Conservation (phyloP, 1,284 basidiomycete genomes). For the Pseudomicrostroma phylloplanum region DNA sequence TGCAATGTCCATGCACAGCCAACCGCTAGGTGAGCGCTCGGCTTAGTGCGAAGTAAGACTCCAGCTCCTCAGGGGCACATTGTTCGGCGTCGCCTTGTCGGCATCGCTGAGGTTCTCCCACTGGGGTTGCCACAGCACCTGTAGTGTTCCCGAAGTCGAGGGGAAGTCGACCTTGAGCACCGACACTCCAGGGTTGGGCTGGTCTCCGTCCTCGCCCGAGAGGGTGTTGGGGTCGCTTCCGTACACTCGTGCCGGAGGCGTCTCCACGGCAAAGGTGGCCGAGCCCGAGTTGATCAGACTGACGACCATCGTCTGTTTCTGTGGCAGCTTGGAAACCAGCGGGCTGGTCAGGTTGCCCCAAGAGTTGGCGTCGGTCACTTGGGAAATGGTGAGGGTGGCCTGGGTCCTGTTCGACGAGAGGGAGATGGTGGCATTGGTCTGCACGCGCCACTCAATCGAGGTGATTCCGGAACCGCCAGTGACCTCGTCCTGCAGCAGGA, state of each 20-base stretch:
- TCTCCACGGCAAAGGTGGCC: constrained; percentile 12
- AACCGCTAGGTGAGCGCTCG: too few relatives aligned
- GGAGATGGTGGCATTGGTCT: constrained; percentile 72
- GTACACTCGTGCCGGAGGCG: constrained; percentile 56
- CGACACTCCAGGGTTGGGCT: constrained; percentile 69
- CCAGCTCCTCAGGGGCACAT: constrained; percentile 40
- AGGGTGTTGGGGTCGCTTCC: constrained; percentile 63
- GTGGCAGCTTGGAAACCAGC: constrained; percentile 8
- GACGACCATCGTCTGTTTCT: constrained; percentile 54
- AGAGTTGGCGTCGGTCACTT: constrained; percentile 57
- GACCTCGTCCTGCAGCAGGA: constrained; percentile 61
- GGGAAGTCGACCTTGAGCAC: constrained; percentile 68
- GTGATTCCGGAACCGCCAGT: constrained; percentile 25
- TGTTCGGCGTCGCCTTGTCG: constrained; percentile 36
- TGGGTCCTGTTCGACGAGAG: constrained; percentile 52
- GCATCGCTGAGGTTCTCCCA: constrained; percentile 27
- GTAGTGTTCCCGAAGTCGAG: constrained; percentile 54
- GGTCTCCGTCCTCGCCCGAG: constrained; percentile 57
- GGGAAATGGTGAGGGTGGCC: constrained; percentile 63
- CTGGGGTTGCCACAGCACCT: constrained; percentile 51
- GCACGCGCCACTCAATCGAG: constrained; percentile 79
- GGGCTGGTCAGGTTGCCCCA: constrained; percentile 27
- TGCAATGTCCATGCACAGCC: too few relatives aligned
- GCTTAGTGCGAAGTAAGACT: constrained; percentile 39
- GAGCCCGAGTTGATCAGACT: constrained; percentile 55